Percentiles rank a stretch among this genome's conserved stretches.
phyloP scores from a whole-genome alignment of 2,329 filamentous ascomycete species.

The Elsinoe arachidis region DNA sequence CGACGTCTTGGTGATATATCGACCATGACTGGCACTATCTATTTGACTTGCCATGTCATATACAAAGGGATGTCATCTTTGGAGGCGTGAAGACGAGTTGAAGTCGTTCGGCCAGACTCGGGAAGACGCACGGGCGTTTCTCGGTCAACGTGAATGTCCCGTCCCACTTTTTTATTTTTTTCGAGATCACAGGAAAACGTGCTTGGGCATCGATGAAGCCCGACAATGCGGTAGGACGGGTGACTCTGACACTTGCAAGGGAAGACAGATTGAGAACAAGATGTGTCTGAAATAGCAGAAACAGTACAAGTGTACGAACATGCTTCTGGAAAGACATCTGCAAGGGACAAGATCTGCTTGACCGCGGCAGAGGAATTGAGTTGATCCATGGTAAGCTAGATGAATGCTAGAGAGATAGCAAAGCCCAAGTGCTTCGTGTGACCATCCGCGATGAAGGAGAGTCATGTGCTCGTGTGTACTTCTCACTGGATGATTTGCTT shows the following conservation, averaged over 20 bases:
- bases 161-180: background rate
- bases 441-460: background rate
- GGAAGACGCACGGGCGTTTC: background rate
- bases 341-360: background rate
- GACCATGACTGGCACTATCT: too few relatives aligned
- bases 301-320: background rate
- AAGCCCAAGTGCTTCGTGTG: slow-evolving; percentile 6
- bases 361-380: background rate
- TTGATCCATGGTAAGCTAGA: background rate
- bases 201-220: background rate
- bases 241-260: background rate
- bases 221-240: background rate
- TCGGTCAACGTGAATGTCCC: background rate
- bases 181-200: background rate
- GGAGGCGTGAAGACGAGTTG: too few relatives aligned
- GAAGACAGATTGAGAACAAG: background rate
- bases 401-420: background rate
- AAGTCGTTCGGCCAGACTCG: too few relatives aligned
- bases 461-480: background rate
- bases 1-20: too few relatives aligned
- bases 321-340: background rate
- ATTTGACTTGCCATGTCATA: too few relatives aligned
- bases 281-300: background rate
- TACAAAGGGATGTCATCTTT: too few relatives aligned
- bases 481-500: background rate